Base-by-base conservation (phyloP, 139 green algal genomes). In the Tetraselmis chui region DNA sequence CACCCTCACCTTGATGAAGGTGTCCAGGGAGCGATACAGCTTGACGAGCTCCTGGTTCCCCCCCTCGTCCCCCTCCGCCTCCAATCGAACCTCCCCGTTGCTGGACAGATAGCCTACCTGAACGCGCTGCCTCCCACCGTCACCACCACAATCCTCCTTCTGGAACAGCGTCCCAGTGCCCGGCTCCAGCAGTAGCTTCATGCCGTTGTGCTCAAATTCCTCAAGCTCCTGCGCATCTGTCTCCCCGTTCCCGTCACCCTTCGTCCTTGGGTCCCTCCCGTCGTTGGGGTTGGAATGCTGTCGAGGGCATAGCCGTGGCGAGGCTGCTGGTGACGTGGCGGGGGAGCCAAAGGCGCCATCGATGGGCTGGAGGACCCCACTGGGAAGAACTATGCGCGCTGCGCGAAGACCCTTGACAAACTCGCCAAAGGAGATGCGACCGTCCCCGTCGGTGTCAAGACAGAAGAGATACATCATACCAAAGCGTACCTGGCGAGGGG, bases 361-460 rank as follows among this genome's bases (percentile, higher is more conserved):
- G n/a, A n/a, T 18, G 5, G 45, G 45, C 45, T 67, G 45, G 11
- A 67, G 45, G 11, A 18, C 18, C 11, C 45, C 45, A 18, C 45
- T 67, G 18, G 45, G 45, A 5, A 67, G 45, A 18, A 67, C 18
- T 18, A 67, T 67, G 45, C 18, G 45, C 45, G 18, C 45, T 18
- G 45, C 45, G 45, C 45, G 45, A 5, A 67, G 45, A 5, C 45
- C 45, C 45, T 67, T 67, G 45, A 67, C 45, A 67, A 91, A 80
- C 83, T 91, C 87, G 0, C 82, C 30, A 59, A 85, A 84, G 30
- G 79, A 81, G 32, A 91, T 80, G 11, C 76, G 23, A 18, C 87
- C 87, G 59, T 89, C 85, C 31, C 87, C 85, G 67, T 91, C 81
- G 29, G 82, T 45, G 74, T 91, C 87, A 59, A 89, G 79, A 18